Base-by-base conservation (phyloP, 164 flowering plant species). In the Sedum album region DNA sequence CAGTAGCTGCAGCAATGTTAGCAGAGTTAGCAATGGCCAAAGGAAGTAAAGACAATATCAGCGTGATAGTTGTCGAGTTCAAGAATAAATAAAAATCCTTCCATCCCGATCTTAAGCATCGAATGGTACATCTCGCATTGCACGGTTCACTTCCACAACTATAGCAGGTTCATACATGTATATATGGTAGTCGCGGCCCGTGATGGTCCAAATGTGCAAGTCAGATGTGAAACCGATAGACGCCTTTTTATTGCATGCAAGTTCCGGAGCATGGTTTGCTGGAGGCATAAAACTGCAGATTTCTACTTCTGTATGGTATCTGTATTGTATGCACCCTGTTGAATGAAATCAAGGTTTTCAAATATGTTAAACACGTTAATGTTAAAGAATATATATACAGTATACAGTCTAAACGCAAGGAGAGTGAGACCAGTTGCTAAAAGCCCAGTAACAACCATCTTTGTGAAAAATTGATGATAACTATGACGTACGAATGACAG, bases 31-130 rank as follows among this genome's bases (percentile, higher is more conserved):
- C 88, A 0, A 68, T 87, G 80, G 81, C 82, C n/a, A 66, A 83
- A 8, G 88, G 88, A 6, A 87, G 88, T 75, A 70, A 64, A 33
- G 86, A 87, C 70, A 83, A 86, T 69, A 77, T 84, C 2, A 86
- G 86, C 61, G 77, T 82, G 1, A 77, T 86, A 35, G 77, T 86
- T 4, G 81, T 85, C 0, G 76, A 81, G 68, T 73, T 85, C 2
- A 76, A 65, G 31, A 72, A 66, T 26, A n/a, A n/a, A n/a, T n/a
- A n/a, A n/a, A n/a, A n/a, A n/a, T n/a, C n/a, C n/a, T n/a, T n/a
- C n/a, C n/a, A n/a, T n/a, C n/a, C n/a, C n/a, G n/a, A n/a, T n/a
- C n/a, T n/a, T 35, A 35, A 35, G 38, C 38, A 35, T 35, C 5
- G 38, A 3, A 35, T 35, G 38, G 38, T 3, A 3, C 62, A 57